Percentiles rank a stretch among this genome's conserved stretches.
Evolutionary conservation across 495 filamentous ascomycete species (phyloP).

Genomic region (Parachaetomium inaequale): DNA sequence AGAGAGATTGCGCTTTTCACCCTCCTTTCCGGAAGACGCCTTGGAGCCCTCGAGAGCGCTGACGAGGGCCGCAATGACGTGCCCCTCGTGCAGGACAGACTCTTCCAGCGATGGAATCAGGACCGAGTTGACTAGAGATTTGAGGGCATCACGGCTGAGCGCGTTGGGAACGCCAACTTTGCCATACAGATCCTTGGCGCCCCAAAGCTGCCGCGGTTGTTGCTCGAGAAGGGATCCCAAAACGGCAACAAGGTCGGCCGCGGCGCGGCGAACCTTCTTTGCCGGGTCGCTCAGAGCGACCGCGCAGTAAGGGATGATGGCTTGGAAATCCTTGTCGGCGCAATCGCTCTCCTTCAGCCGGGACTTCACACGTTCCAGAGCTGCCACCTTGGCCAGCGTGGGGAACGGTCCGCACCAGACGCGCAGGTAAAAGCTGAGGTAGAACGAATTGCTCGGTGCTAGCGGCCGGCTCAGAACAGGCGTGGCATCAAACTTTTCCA

Average conservation of each 20-base stretch:
- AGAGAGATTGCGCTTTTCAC: constrained; percentile 56
- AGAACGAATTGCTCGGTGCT: constrained; percentile 58
- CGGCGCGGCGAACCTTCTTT: constrained; percentile 67
- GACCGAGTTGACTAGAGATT: constrained; percentile 58
- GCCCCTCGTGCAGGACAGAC: constrained; percentile 67
- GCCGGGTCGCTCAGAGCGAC: constrained; percentile 69
- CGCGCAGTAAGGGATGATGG: constrained; percentile 71
- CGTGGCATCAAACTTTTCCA: constrained; percentile 56
- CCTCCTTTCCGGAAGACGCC: constrained; percentile 32
- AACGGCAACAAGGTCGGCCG: constrained; percentile 58
- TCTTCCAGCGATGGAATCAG: constrained; percentile 75
- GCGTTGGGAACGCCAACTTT: constrained; percentile 51
- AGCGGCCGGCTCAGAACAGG: constrained; percentile 54
- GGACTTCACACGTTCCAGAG: constrained; percentile 57
- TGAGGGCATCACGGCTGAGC: constrained; percentile 55
- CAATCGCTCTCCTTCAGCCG: constrained; percentile 49
- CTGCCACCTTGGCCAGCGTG: constrained; percentile 60
- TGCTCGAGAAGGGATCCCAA: constrained; percentile 35
- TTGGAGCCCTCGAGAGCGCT: constrained; percentile 50
- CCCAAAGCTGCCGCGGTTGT: constrained; percentile 31
- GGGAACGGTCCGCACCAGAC: constrained; percentile 71
- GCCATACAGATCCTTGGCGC: constrained; percentile 45
- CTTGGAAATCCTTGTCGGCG: constrained; percentile 64
- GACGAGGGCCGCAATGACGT: constrained; percentile 59
- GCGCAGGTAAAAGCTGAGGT: constrained; percentile 70